Conservation (phyloP, 1,284 basidiomycete species). For the Cronartium quercuum region DNA sequence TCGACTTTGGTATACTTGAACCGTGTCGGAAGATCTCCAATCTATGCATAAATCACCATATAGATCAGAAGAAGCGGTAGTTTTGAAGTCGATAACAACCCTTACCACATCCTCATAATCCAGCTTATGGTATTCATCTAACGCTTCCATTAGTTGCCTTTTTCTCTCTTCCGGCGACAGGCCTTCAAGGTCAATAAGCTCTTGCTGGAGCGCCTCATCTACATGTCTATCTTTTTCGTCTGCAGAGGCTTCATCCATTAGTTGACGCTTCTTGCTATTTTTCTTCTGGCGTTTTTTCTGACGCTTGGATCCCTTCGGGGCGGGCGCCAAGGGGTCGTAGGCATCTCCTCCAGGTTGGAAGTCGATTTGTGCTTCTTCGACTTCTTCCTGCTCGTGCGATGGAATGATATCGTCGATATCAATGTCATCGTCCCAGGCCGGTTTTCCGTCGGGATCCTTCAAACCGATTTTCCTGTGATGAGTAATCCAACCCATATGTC, state of each 20-base stretch:
- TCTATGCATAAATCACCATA: constrained; percentile 52
- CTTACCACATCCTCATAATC: constrained; percentile 93
- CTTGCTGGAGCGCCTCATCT: constrained; percentile 59
- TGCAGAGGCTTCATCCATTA: constrained; percentile 51
- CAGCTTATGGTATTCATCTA: constrained; percentile 80
- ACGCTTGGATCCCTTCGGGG: constrained; percentile 39
- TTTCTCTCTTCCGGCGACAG: constrained; percentile 45
- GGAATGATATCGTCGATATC: constrained; percentile 65
- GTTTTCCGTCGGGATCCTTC: constrained; percentile 62
- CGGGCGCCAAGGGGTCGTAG: constrained; percentile 43
- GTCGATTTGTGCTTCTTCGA: constrained; percentile 43
- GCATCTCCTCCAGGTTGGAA: constrained; percentile 43
- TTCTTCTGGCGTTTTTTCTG: constrained; percentile 50
- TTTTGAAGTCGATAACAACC: constrained; percentile 34
- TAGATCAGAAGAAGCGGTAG: constrained; percentile 16
- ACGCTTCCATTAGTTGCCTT: constrained; percentile 65
- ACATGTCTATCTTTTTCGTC: constrained; percentile 56
- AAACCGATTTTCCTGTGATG: not conserved
- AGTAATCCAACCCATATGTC: not conserved
- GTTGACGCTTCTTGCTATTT: constrained; percentile 49
- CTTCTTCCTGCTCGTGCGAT: constrained; percentile 50
- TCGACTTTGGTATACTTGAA: constrained; percentile 82
- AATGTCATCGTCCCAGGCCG: constrained; percentile 81
- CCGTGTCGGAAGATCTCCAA: constrained; percentile 81
- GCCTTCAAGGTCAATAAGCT: constrained; percentile 48